Evolutionary conservation across 768 basidiomycete species (phyloP).

Genomic region (Boletus sp.): DNA sequence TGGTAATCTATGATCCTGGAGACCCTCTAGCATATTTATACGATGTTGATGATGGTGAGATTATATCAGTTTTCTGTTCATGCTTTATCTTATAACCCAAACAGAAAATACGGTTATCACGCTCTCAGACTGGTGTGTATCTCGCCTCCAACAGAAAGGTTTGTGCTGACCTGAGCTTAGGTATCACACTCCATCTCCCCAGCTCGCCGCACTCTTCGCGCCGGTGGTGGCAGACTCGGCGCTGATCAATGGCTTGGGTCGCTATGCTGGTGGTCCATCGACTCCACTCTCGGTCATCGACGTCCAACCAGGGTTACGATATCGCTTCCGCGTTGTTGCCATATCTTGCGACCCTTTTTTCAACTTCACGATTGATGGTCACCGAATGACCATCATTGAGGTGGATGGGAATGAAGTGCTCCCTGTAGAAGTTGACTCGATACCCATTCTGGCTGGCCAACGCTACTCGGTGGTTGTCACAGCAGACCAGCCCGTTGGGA

Average conservation of each 20-base stretch:
- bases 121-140: slow-evolving; percentile 44
- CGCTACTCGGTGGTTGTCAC: slow-evolving; percentile 46
- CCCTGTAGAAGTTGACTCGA: slow-evolving; percentile 43
- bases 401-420: slow-evolving; percentile 44
- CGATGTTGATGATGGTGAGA: slow-evolving; percentile 46
- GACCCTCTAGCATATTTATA: slow-evolving; percentile 43
- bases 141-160: not conserved
- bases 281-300: slow-evolving; percentile 43
- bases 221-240: slow-evolving; percentile 36
- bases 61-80: not conserved
- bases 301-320: slow-evolving; percentile 41
- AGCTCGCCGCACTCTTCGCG: slow-evolving; percentile 9
- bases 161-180: slow-evolving; percentile 22
- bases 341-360: slow-evolving; percentile 47
- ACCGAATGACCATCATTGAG: slow-evolving; percentile 53
- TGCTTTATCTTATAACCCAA: not conserved
- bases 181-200: slow-evolving; percentile 35
- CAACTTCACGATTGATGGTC: slow-evolving; percentile 46
- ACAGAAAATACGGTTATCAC: slow-evolving; percentile 46
- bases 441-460: slow-evolving; percentile 36
- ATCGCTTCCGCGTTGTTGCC: slow-evolving; percentile 53
- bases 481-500: slow-evolving; percentile 45
- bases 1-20: slow-evolving; percentile 46
- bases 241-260: slow-evolving; percentile 53
- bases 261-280: slow-evolving; percentile 41